These are phyloP conservation scores for Cryphonectria carpinicola DNA, from an alignment of 2,329 filamentous ascomycete species.

Conservation along the genomic window DNA sequence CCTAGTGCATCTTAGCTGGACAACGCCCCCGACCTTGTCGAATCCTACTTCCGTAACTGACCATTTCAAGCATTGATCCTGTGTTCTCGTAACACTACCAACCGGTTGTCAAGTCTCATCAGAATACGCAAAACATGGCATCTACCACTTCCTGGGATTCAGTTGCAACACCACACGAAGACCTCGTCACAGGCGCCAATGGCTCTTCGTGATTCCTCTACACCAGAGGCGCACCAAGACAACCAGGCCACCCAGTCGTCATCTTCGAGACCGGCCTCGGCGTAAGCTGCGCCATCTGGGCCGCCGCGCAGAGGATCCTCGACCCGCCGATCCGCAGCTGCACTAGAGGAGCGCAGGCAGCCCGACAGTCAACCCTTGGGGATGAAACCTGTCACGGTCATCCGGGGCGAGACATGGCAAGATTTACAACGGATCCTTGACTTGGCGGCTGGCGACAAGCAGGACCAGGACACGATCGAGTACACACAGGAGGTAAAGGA, in stretches of 20 bases:
- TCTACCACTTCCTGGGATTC: not conserved
- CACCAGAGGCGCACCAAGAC: not conserved
- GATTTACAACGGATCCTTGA: slow-evolving; percentile 5
- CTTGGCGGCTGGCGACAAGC: not conserved
- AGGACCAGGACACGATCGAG: not conserved
- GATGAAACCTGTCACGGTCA: slow-evolving; percentile 10
- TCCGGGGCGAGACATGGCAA: not conserved
- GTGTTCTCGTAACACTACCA: not conserved
- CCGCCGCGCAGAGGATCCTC: slow-evolving; percentile 11
- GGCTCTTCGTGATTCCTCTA: not conserved
- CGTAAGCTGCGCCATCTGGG: slow-evolving; percentile 20
- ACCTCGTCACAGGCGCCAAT: not conserved
- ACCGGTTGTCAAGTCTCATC: not conserved
- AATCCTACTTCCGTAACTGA: not conserved
- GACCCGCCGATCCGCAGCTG: slow-evolving; percentile 20
- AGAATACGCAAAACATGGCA: not conserved
- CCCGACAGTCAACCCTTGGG: not conserved
- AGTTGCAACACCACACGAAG: not conserved
- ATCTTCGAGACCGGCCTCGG: slow-evolving; percentile 21
- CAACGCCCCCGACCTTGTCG: not conserved
- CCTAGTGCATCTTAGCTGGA: not conserved
- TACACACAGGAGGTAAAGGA: slow-evolving; percentile 2
- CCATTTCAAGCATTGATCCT: too few species aligned
- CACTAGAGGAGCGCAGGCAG: slow-evolving; percentile 2
- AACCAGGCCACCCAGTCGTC: slow-evolving; percentile 18